Evolutionary conservation across 345 rosid genomes (phyloP), one percentile per base, ranked within the genome.

Genomic region (Euphorbia tirucalli): DNA sequence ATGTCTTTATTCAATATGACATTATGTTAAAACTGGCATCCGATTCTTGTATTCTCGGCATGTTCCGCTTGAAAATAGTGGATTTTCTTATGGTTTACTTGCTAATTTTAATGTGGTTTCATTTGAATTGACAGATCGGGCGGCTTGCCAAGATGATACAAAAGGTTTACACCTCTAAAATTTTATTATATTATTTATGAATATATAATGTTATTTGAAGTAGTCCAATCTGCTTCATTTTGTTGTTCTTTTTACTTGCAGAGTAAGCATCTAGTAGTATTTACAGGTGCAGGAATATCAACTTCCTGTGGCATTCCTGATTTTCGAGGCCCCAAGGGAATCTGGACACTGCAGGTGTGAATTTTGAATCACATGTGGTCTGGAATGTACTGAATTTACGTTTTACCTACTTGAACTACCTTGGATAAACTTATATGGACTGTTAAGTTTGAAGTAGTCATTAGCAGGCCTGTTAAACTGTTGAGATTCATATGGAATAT

Each of bases 281-380:
- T 95, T 74, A 95, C 97, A 46, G 97, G 97, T 79, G 99, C 99
- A 21, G 97, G 99, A 75, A 92, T 92, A 79, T 95, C 99, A 67
- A 92, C 99, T 52, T 89, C 99, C 74, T 90, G 99, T 78, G 97
- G 99, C 50, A 95, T 95, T 72, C 97, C 99, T 74, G 97, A 95
- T 83, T 90, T 95, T 81, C 85, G 99, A 76, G 97, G 97, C 65
- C 99, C 99, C 60, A 87, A 88, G 73, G 99, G 99, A 75, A 92
- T 95, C 71, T 95, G 99, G 99, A 95, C 99, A 15, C 67, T 95
- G 48, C 97, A 95, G 97, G 97, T 92, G 74, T 73, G 69, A 48
- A 60, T 70, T 27, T 11, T 28, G 18, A 48, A 28, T 28, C 48
- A 31, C 28, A 14, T 55, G 24, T 31, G 22, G 32, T 21, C 8